A percentile compares a stretch with the other conserved stretches of the same genome.
Evolutionary conservation across 176 grass and related monocot genomes (phyloP).

Genomic region (Oryza rufipogon): DNA sequence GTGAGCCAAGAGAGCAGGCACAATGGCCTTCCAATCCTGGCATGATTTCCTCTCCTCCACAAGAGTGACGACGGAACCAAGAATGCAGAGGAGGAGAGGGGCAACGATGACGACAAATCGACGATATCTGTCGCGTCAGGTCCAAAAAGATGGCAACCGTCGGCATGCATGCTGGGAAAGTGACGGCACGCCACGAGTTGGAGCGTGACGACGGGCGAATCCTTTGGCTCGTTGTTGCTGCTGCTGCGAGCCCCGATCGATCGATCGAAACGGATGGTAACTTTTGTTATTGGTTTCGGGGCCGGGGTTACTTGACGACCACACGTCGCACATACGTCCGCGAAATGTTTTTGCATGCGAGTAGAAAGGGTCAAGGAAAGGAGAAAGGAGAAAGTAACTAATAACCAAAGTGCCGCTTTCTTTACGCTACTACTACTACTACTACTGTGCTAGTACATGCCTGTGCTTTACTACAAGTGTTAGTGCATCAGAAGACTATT

Average conservation of each 20-base stretch:
- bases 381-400: slow-evolving; percentile 21
- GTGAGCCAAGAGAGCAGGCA: not conserved
- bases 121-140: not conserved
- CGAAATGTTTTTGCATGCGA: not conserved
- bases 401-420: not conserved
- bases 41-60: not conserved
- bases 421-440: not conserved
- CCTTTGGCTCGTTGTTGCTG: not conserved
- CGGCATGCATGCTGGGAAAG: slow-evolving; percentile 2
- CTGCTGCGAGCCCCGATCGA: not conserved
- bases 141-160: slow-evolving; percentile 24
- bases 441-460: not conserved
- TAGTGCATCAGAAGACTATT: not conserved
- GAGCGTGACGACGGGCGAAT: not conserved
- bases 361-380: slow-evolving; percentile 8
- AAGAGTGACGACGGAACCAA: not conserved
- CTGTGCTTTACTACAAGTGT: slow-evolving; percentile 9
- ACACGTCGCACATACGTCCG: not conserved
- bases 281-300: not conserved
- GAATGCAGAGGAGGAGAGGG: not conserved
- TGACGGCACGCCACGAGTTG: not conserved
- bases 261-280: no score
- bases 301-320: not conserved
- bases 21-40: not conserved
- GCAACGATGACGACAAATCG: not conserved